Base-by-base conservation (phyloP, 2,329 filamentous ascomycete genomes). In the Fusarium chlamydosporum region DNA sequence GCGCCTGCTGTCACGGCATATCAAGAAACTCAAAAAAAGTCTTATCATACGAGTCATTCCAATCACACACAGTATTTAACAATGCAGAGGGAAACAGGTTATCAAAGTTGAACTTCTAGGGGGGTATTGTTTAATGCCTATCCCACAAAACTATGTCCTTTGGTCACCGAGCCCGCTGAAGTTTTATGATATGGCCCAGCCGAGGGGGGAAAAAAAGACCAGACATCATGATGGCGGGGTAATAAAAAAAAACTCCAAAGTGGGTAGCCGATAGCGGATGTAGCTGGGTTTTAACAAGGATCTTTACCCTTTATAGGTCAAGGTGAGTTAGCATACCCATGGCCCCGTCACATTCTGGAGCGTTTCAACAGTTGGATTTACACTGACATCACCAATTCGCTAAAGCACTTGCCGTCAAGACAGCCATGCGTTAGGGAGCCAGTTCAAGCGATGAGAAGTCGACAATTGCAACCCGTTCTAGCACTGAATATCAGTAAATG, bases 211-310 rank as follows among this genome's bases (percentile, higher is more conserved):
- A 26, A 12, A 48, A 20, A 50, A 27, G 34, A 51, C 13, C 12
- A 10, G 34, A 26, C 47, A 51, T 51, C 47, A 51, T 51, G 47
- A 51, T 51, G 47, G 47, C 47, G 47, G 47, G 47, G 47, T 51
- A 40, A 51, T 51, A 29, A 12, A 37, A 50, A 23, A 23, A 51
- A 40, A 40, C 34, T 51, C 47, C 47, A 51, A 18, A 51, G 47
- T 40, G 47, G 47, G 15, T 27, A 38, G 47, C 47, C 47, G 47
- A 51, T 51, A 51, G 47, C 47, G 47, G 47, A 51, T 40, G 34
- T 29, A 18, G 23, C 15, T 48, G 11, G 31, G 29, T 47, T 35
- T 23, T 6, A 48, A 26, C 7, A n/a, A 20, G 15, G n/a, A 35
- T 26, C 23, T 8, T 26, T 38, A 23, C 23, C n/a, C 13, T 51